phyloP scores from a whole-genome alignment of 2,329 filamentous ascomycete genomes.

The Neonectria punicea region DNA sequence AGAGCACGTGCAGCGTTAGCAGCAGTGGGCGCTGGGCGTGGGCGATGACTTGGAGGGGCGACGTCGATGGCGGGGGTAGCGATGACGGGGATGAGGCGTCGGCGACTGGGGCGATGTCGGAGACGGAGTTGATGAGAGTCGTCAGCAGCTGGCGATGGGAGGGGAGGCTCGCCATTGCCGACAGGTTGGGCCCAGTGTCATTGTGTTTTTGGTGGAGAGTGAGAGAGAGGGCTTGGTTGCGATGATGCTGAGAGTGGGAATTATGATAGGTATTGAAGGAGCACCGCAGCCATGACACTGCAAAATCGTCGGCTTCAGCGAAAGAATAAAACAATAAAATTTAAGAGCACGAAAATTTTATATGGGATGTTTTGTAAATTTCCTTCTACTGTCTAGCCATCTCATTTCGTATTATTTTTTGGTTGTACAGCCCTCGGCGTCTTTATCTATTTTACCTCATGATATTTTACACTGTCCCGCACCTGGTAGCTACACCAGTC shows the following conservation, averaged over 20 bases:
- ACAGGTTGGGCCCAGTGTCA: background rate
- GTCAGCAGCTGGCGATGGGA: conserved; percentile 59
- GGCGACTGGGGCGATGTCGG: conserved; percentile 20
- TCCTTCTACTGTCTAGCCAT: conserved; percentile 4
- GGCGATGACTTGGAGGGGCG: conserved; percentile 32
- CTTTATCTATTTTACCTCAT: conserved; percentile 33
- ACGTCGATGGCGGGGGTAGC: conserved; percentile 39
- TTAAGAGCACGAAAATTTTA: background rate
- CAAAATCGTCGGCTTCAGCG: background rate
- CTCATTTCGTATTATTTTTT: conserved; percentile 16
- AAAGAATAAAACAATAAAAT: background rate
- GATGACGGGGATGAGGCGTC: conserved; percentile 24
- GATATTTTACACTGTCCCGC: conserved; percentile 36
- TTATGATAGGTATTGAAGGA: background rate
- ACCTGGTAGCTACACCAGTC: background rate
- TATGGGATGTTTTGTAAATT: background rate
- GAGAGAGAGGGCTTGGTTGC: background rate
- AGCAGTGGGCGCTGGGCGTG: conserved; percentile 64
- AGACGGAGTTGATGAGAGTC: conserved; percentile 58
- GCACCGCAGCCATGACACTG: background rate
- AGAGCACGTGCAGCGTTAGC: conserved; percentile 86
- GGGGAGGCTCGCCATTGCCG: conserved; percentile 41
- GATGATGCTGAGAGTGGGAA: background rate
- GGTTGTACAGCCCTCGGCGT: conserved; percentile 31
- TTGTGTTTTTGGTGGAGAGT: conserved; percentile 19